These are phyloP conservation scores for Aurantiochytrium sp. DNA, from an alignment of 108 stramenopile species.

Conservation along the genomic window DNA sequence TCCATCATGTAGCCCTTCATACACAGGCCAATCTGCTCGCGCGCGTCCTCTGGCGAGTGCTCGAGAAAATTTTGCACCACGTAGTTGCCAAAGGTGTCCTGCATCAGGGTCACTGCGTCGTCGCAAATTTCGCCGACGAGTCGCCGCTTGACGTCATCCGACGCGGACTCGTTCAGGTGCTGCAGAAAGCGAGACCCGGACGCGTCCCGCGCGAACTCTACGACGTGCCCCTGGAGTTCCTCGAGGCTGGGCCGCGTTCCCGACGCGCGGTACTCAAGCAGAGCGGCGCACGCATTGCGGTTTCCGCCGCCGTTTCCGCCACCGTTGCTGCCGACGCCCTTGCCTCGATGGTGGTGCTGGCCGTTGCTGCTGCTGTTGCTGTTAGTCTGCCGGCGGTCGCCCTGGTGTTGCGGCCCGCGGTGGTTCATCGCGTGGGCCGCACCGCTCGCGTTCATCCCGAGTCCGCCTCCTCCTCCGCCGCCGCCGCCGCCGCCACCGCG, in stretches of 20 bases:
- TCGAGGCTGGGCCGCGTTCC: background rate
- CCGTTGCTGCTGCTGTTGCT: too few relatives aligned
- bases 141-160: background rate
- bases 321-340: background rate
- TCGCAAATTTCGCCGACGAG: background rate
- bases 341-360: background rate
- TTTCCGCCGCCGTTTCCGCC: background rate
- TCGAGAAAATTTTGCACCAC: constrained; percentile 57
- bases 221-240: background rate
- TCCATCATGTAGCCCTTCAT: background rate
- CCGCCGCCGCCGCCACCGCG: too few relatives aligned
- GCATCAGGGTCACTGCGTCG: constrained; percentile 44
- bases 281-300: background rate
- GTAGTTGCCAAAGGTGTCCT: constrained; percentile 62
- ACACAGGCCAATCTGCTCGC: constrained; percentile 4
- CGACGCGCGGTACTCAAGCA: background rate
- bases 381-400: background rate
- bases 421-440: background rate
- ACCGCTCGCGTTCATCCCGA: too few relatives aligned
- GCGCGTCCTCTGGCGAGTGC: constrained; percentile 9
- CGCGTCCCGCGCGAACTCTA: constrained; percentile 17
- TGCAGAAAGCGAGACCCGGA: background rate
- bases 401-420: background rate
- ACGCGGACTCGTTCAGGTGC: background rate
- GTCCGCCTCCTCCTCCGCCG: too few relatives aligned